phyloP scores from a whole-genome alignment of 345 rosid species.

The Gossypioides kirkii region DNA sequence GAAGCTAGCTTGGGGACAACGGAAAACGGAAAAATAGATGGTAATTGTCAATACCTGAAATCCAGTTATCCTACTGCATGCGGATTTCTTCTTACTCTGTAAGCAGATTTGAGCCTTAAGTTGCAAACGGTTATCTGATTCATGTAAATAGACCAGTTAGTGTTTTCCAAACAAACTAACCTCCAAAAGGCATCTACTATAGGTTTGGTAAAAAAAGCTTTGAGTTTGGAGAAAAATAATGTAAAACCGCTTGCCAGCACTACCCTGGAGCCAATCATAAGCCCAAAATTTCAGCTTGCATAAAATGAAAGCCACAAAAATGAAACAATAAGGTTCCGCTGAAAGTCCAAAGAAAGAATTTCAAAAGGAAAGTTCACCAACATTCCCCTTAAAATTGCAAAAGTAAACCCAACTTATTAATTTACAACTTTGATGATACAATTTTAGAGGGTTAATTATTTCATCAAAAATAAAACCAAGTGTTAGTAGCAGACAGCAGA shows the following conservation, averaged over 20 bases:
- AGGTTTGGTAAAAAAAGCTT: not conserved
- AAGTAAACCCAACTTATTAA: not conserved
- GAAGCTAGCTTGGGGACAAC: not conserved
- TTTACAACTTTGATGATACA: not conserved
- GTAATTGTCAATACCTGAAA: constrained; percentile 29
- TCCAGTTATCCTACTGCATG: constrained; percentile 42
- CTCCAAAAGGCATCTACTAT: constrained; percentile 6
- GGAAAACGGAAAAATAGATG: not conserved
- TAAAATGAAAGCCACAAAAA: not conserved
- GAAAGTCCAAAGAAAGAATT: constrained; percentile 3
- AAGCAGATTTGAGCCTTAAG: constrained; percentile 27
- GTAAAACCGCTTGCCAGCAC: not conserved
- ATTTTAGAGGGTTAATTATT: not conserved
- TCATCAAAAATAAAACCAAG: not conserved
- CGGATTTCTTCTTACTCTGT: constrained; percentile 38
- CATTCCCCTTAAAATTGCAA: not conserved
- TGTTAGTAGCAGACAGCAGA: not conserved
- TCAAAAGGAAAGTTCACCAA: not conserved
- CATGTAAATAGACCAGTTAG: constrained; percentile 31
- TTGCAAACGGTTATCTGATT: constrained; percentile 34
- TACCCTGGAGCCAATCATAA: not conserved
- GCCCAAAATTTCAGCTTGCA: not conserved
- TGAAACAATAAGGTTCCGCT: not conserved
- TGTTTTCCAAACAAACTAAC: constrained; percentile 18
- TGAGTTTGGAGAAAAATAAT: not conserved